A percentile compares a stretch with the other conserved stretches of the same genome.
These are phyloP conservation scores for Pleodorina starrii DNA, from an alignment of 139 green algal species.

Conservation along the genomic window DNA sequence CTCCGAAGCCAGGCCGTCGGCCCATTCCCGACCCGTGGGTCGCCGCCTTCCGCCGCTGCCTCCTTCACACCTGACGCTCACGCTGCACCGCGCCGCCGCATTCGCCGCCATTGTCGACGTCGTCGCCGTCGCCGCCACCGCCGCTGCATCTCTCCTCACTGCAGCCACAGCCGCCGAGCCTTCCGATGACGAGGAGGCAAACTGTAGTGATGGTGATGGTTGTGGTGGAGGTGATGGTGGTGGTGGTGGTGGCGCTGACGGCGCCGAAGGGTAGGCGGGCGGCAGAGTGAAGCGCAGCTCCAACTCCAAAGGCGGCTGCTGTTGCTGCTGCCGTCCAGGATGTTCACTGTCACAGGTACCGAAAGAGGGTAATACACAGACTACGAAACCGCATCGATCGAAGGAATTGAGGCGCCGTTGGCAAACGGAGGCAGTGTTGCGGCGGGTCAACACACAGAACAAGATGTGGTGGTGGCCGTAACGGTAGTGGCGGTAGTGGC, in stretches of 20 bases:
- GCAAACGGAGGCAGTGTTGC: not conserved
- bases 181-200: too few species aligned
- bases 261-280: not conserved
- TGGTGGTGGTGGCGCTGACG: not conserved
- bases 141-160: not conserved
- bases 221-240: too few species aligned
- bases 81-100: not conserved
- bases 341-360: too few species aligned
- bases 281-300: conserved; percentile 10
- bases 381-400: not conserved
- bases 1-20: not conserved
- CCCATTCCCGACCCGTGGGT: not conserved
- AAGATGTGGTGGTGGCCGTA: too few species aligned
- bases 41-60: not conserved
- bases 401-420: not conserved
- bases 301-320: not conserved
- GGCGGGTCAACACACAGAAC: too few species aligned
- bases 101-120: not conserved
- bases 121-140: not conserved
- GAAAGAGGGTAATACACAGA: not conserved
- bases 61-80: not conserved
- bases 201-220: too few species aligned
- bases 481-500: too few species aligned
- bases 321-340: not conserved
- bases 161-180: not conserved